Evolutionary conservation across 2,329 filamentous ascomycete genomes (phyloP).

Genomic region (Plectosphaerella sp.): DNA sequence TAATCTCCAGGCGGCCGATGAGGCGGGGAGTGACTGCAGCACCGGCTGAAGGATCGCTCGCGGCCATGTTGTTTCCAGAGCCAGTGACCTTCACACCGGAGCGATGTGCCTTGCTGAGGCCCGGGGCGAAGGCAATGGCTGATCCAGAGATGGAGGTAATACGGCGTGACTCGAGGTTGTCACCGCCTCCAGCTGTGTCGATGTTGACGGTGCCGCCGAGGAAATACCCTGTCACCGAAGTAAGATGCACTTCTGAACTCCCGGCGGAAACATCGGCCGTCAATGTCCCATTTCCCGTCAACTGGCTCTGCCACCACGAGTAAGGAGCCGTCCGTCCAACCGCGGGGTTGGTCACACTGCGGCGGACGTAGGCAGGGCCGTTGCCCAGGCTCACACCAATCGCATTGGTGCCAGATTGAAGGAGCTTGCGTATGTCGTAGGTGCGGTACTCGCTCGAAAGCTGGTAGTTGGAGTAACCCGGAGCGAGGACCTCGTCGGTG

Average conservation of each 20-base stretch:
- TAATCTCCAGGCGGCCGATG: constrained; percentile 8
- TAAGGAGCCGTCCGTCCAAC: constrained; percentile 5
- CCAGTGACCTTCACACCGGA: constrained; percentile 2
- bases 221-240: neutral
- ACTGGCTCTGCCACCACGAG: constrained; percentile 7
- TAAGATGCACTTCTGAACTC: neutral
- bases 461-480: constrained; percentile 8
- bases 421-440: constrained; percentile 1
- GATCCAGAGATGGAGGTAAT: neutral
- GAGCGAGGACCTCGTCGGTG: constrained; percentile 7
- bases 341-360: constrained; percentile 3
- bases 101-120: neutral
- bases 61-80: constrained; percentile 7
- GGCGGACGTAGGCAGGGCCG: constrained; percentile 5
- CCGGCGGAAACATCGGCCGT: neutral
- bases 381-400: constrained; percentile 6
- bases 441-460: constrained; percentile 7
- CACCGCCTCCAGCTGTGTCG: constrained; percentile 4
- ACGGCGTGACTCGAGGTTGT: constrained; percentile 3
- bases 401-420: constrained; percentile 1
- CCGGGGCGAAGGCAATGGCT: neutral
- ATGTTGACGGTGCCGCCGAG: constrained; percentile 5
- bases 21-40: constrained; percentile 6
- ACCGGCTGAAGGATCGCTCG: constrained; percentile 5
- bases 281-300: constrained; percentile 5